Evolutionary conservation across 2,329 filamentous ascomycete genomes (phyloP).

Genomic region (Monilinia laxa): DNA sequence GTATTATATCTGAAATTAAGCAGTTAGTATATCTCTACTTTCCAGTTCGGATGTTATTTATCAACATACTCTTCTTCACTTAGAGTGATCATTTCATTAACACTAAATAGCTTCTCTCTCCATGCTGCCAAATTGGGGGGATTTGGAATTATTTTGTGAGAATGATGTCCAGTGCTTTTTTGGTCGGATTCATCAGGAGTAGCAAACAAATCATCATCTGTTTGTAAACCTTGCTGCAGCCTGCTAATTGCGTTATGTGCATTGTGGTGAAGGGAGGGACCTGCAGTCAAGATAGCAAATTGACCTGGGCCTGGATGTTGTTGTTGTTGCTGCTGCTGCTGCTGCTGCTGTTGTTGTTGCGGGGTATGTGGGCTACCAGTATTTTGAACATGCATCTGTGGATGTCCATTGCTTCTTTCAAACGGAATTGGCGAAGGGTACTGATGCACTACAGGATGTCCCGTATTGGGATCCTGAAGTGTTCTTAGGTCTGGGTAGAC

Average conservation of each 20-base stretch:
- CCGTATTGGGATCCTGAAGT: conserved; percentile 40
- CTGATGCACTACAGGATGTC: conserved; percentile 31
- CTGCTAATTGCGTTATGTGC: conserved; percentile 40
- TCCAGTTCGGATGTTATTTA: neutral
- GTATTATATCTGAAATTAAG: conserved; percentile 61
- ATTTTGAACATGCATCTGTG: conserved; percentile 37
- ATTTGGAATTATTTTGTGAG: conserved; percentile 58
- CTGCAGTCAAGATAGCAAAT: conserved; percentile 49
- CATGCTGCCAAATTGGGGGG: conserved; percentile 68
- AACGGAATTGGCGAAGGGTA: conserved; percentile 41
- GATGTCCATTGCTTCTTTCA: conserved; percentile 40
- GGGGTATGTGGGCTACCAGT: conserved; percentile 41
- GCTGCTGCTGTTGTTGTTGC: conserved; percentile 43
- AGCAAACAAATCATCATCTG: conserved; percentile 44
- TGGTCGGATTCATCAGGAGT: conserved; percentile 43
- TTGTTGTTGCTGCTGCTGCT: conserved; percentile 41
- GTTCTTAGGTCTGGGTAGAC: conserved; percentile 43
- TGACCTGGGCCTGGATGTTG: conserved; percentile 44
- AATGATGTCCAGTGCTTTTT: conserved; percentile 52
- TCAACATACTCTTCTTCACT: conserved; percentile 67
- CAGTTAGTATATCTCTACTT: conserved; percentile 24
- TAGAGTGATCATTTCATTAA: conserved; percentile 70
- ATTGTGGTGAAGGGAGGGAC: conserved; percentile 39
- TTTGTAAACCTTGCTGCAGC: conserved; percentile 34
- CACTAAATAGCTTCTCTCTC: conserved; percentile 71